Base-by-base conservation (phyloP, 2,329 filamentous ascomycete species). In the Knufia fluminis region DNA sequence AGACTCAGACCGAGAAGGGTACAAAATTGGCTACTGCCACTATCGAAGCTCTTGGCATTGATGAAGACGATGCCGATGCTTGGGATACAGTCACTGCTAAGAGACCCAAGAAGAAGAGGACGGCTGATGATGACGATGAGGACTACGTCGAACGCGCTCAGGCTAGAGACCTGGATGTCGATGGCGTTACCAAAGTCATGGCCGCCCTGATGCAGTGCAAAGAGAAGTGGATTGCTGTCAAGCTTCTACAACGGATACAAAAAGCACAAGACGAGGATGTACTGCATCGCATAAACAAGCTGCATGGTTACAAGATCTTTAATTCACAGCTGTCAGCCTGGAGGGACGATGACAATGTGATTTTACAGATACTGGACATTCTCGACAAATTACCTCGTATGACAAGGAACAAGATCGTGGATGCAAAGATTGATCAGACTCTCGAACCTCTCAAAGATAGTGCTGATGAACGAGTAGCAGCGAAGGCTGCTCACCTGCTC, bases 171-270 rank as follows among this genome's bases (percentile, higher is more conserved):
- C 77, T 96, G 52, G 82, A 88, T 57, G 86, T 92, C 61, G 80
- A 84, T 52, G 87, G 85, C 54, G 88, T 94, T 53, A 87, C 85
- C 61, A 94, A 94, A 69, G 88, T 96, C 66, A 95, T 96, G 88
- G 90, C 91, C 20, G 85, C 89, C 47, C 79, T 98, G 52, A 90
- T 95, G 81, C 91, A 96, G 66, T 95, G 88, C 75, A 94, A 95
- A 68, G 92, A 98, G 74, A 96, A 96, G 68, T 98, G 92, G 92
- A 96, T 98, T 66, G 89, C 87, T 2, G 89, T 96, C 68, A 97
- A 97, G 69, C 74, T 98, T 50, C 78, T 98, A 52, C 79, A 83
- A 58, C 90, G 92, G 46, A 89, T 98, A 54, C 87, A 95, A 67
- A 78, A 79, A 35, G 90, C 85, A 63, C 79, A 91, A 43, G 89